A percentile compares a stretch with the other conserved stretches of the same genome.
Evolutionary conservation across 768 basidiomycete species (phyloP).

Genomic region (Coprinellus micaceus): DNA sequence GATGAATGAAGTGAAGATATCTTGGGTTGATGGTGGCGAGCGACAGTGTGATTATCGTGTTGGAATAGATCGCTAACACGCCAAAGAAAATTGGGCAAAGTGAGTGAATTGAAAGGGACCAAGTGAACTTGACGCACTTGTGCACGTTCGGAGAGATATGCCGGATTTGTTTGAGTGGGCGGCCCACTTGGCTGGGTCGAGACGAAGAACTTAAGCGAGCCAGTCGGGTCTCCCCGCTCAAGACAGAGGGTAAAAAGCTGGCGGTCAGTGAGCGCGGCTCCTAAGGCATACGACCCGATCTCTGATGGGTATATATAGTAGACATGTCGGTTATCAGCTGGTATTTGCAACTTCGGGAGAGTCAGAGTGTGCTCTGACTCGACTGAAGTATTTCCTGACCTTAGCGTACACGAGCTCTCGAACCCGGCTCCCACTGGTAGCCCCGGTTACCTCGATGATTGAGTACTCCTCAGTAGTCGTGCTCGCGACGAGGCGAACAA

Average conservation of each 20-base stretch:
- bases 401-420: constrained; percentile 45
- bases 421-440: constrained; percentile 40
- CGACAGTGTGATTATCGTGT: not conserved
- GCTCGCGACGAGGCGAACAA: constrained; percentile 44
- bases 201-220: constrained; percentile 49
- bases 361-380: constrained; percentile 2
- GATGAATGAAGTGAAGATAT: not conserved
- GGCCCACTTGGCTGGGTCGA: constrained; percentile 44
- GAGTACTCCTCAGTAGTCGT: constrained; percentile 49
- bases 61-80: not conserved
- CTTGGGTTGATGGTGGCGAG: not conserved
- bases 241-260: constrained; percentile 40
- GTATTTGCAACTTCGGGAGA: constrained; percentile 36
- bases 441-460: constrained; percentile 47
- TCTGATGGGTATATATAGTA: constrained; percentile 48
- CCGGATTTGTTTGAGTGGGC: constrained; percentile 22
- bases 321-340: constrained; percentile 34
- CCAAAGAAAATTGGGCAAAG: not conserved
- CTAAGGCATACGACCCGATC: constrained; percentile 42
- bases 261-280: constrained; percentile 37
- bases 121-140: not conserved
- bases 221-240: constrained; percentile 43
- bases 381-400: constrained; percentile 21
- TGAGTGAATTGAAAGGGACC: not conserved
- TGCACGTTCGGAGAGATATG: constrained; percentile 12